Base-by-base conservation (phyloP, 768 basidiomycete species). In the Kwoniella newhampshirensis region DNA sequence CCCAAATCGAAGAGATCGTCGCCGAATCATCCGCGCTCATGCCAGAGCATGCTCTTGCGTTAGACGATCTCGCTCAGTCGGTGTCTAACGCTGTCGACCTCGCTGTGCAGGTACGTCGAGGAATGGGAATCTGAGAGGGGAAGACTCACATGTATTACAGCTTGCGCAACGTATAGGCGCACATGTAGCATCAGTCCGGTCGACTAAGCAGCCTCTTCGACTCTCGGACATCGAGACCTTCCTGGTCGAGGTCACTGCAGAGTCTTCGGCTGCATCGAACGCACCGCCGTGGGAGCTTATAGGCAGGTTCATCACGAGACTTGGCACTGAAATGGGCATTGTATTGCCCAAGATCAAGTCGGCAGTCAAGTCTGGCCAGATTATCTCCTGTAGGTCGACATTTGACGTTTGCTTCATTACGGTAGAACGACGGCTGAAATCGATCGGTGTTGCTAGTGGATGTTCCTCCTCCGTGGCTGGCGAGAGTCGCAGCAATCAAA, bases 111-210 rank as follows among this genome's bases (percentile, higher is more conserved):
- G 91, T 90, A 59, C 51, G 85, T 53, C 50, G 13, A 4, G n/a
- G n/a, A n/a, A n/a, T n/a, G n/a, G n/a, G n/a, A n/a, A 32, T 11
- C 8, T 30, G n/a, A n/a, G n/a, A n/a, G n/a, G n/a, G n/a, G n/a
- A n/a, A n/a, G n/a, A 52, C 56, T 61, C 18, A 58, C 21, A 17
- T 28, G 8, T 2, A 1, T 37, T 56, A 0, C 50, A 93, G 90
- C 83, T 97, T 44, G 92, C 93, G 0, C 91, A 94, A 81, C 82
- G 85, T 71, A 87, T 91, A 30, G 87, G 88, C 79, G 86, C 86
- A 0, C 88, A 98, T 73, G 78, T 91, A n/a, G 81, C 83, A 51
- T 89, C 94, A 50, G 84, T 88, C 15, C 86, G 91, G 42, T 78
- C 82, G 12, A 82, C 86, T 39, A 94, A 93, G 77, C 79, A 84